Base-by-base conservation (phyloP, 2,329 filamentous ascomycete genomes). In the Penicillium polonicum region DNA sequence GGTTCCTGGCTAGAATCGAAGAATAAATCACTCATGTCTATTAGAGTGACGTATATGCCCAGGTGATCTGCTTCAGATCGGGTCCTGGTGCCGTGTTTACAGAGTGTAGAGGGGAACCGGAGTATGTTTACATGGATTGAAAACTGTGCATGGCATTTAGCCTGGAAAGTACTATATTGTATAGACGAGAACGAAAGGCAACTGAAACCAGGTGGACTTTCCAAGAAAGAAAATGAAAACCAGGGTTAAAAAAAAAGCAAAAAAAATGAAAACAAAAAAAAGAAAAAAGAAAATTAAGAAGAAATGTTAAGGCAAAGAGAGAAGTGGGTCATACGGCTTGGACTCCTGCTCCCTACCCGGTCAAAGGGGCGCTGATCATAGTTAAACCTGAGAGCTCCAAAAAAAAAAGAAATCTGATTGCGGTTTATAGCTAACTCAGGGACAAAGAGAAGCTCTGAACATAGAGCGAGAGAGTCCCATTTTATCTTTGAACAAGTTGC, bases 311-410 rank as follows among this genome's bases (percentile, higher is more conserved):
- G 25, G 13, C 21, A 3, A 38, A 44, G 25, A 4, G 9, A n/a
- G 1, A 17, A 52, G 55, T 57, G 55, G 55, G 49, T 48, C 55
- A 23, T 25, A 6, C 27, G 27, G 23, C 10, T 25, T 43, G 45
- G 51, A 31, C 27, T n/a, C 6, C 6, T 42, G 12, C 4, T n/a
- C 39, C 31, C 53, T 45, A 44, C 48, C 52, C 57, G 45, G 54
- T 51, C 55, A 55, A 19, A 55, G 49, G 35, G 27, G n/a, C 48
- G 41, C 53, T 57, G 62, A 61, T 61, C 58, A 62, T 60, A 55
- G 33, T 35, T 41, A 45, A 46, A 29, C 50, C 25, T 13, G 27
- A 57, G 58, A 62, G 49, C 52, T 57, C 52, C 10, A 15, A 10
- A 15, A 19, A 15, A 19, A 13, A 19, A n/a, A 9, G 8, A 19